Conservation (phyloP, 345 rosid species). For the Orychophragmus violaceus region DNA sequence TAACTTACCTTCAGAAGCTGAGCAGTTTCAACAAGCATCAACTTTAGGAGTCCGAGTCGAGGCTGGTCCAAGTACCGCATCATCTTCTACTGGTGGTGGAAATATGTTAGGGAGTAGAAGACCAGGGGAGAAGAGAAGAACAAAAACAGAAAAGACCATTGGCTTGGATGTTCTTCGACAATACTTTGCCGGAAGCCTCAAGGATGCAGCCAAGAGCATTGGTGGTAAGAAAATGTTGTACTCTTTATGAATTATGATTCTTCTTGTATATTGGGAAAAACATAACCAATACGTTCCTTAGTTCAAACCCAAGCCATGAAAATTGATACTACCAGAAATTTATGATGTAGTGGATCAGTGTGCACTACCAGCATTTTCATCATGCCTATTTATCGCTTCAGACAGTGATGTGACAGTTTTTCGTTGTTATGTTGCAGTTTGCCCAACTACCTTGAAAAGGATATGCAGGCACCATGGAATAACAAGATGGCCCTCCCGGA, state of each 20-base stretch:
- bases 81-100: conserved; percentile 33
- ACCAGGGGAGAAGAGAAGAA: conserved; percentile 54
- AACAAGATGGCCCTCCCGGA: conserved; percentile 90
- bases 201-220: conserved; percentile 91
- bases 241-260: not conserved
- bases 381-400: not conserved
- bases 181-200: conserved; percentile 90
- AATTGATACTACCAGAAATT: too few species aligned
- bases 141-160: conserved; percentile 79
- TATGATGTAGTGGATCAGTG: too few species aligned
- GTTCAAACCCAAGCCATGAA: not conserved
- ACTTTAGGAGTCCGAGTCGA: conserved; percentile 32
- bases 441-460: conserved; percentile 94
- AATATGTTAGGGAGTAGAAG: conserved; percentile 36
- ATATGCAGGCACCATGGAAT: conserved; percentile 95
- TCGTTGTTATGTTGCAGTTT: conserved; percentile 54
- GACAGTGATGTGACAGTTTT: conserved; percentile 14
- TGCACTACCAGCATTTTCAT: too few species aligned
- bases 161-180: conserved; percentile 81
- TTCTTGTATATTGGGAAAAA: not conserved
- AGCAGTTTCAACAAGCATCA: conserved; percentile 29
- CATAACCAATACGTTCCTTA: conserved; percentile 3
- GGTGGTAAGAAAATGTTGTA: conserved; percentile 57
- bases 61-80: conserved; percentile 22
- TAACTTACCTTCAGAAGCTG: conserved; percentile 36